phyloP scores from a whole-genome alignment of 2,329 filamentous ascomycete genomes.

The Westerdykella aurantiaca region DNA sequence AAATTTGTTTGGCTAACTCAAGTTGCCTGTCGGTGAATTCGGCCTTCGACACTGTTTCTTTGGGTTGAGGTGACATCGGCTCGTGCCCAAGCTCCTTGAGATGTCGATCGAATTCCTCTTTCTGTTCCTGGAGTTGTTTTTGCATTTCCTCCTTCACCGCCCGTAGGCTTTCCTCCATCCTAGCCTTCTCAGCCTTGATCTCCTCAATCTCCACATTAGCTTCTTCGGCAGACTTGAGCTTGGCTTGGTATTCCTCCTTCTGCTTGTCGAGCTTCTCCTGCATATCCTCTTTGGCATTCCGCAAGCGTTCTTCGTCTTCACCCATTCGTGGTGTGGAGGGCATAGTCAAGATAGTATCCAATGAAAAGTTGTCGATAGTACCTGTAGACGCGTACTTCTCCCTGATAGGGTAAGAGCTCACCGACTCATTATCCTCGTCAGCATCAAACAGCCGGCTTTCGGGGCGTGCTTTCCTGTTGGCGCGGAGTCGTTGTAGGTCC shows the following conservation, averaged over 20 bases:
- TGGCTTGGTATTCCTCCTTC: slow-evolving; percentile 74
- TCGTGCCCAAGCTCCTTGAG: slow-evolving; percentile 60
- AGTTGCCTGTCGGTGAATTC: slow-evolving; percentile 65
- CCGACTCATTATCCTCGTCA: slow-evolving; percentile 85
- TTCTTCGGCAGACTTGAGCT: slow-evolving; percentile 68
- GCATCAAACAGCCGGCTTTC: slow-evolving; percentile 52
- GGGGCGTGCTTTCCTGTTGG: slow-evolving; percentile 66
- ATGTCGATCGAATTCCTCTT: slow-evolving; percentile 76
- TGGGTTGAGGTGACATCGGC: slow-evolving; percentile 46
- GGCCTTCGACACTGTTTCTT: slow-evolving; percentile 13
- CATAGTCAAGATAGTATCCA: slow-evolving; percentile 91
- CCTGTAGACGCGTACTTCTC: slow-evolving; percentile 96
- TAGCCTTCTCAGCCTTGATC: slow-evolving; percentile 72
- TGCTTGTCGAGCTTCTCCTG: slow-evolving; percentile 76
- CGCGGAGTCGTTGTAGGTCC: slow-evolving; percentile 82
- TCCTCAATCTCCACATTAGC: slow-evolving; percentile 76
- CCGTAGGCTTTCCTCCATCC: slow-evolving; percentile 76
- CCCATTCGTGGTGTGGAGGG: slow-evolving; percentile 81
- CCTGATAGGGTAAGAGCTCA: slow-evolving; percentile 76
- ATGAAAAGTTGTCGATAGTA: slow-evolving; percentile 90
- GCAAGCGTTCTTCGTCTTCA: slow-evolving; percentile 71
- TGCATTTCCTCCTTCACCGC: slow-evolving; percentile 85
- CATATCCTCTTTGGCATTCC: slow-evolving; percentile 73
- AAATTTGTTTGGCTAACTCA: slow-evolving; percentile 59
- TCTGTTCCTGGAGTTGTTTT: slow-evolving; percentile 74